Evolutionary conservation across 352 stramenopile genomes (phyloP).

Genomic region (Pythium utonaiense): DNA sequence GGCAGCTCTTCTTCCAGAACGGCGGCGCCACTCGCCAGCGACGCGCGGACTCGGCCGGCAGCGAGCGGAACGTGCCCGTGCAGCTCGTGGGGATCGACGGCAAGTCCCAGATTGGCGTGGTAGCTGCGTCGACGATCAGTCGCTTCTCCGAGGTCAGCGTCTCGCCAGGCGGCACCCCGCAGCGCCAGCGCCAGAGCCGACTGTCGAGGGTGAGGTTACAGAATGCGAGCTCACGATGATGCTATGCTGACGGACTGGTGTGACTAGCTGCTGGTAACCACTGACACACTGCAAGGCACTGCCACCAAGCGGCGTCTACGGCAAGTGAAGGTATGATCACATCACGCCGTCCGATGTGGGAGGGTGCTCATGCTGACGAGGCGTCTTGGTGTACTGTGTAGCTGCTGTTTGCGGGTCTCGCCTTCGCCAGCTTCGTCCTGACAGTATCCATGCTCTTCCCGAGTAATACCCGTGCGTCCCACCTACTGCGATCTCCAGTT

Average conservation of each 20-base stretch:
- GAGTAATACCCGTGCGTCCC: slow-evolving; percentile 4
- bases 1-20: slow-evolving; percentile 39
- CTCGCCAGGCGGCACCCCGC: neutral
- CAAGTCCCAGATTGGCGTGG: slow-evolving; percentile 37
- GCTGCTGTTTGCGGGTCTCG: slow-evolving; percentile 10
- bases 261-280: slow-evolving; percentile 37
- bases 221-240: neutral
- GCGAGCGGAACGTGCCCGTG: slow-evolving; percentile 24
- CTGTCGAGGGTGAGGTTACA: slow-evolving; percentile 22
- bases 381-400: slow-evolving; percentile 5
- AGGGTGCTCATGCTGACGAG: neutral
- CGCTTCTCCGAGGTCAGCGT: slow-evolving; percentile 13
- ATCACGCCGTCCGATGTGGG: neutral
- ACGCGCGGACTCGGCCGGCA: neutral
- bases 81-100: slow-evolving; percentile 51
- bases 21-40: slow-evolving; percentile 11
- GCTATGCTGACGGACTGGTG: neutral
- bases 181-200: slow-evolving; percentile 6
- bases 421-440: slow-evolving; percentile 10
- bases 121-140: slow-evolving; percentile 1
- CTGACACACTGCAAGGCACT: slow-evolving; percentile 29
- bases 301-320: slow-evolving; percentile 33
- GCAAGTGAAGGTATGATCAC: slow-evolving; percentile 29
- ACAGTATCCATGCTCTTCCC: slow-evolving; percentile 20
- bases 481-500: no score